Conservation (phyloP, 1,284 basidiomycete species). For the Ustilago trichophora region DNA sequence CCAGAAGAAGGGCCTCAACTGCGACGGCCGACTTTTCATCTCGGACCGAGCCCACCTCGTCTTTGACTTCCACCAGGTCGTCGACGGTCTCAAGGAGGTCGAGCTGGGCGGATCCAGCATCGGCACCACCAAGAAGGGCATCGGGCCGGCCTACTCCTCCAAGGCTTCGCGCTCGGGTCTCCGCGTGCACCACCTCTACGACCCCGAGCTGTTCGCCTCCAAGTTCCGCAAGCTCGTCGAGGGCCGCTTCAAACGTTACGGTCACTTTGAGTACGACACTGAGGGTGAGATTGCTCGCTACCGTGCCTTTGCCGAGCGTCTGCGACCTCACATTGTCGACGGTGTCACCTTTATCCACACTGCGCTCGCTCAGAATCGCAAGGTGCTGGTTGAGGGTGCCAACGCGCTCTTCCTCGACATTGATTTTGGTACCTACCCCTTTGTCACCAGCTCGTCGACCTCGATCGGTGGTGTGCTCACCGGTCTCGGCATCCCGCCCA, state of each 20-base stretch:
- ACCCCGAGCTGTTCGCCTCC: constrained; percentile 81
- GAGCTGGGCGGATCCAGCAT: constrained; percentile 91
- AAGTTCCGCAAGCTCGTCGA: constrained; percentile 97
- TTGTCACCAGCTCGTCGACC: constrained; percentile 92
- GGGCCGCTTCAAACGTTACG: constrained; percentile 96
- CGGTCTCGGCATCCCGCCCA: constrained; percentile 92
- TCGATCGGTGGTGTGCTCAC: constrained; percentile 94
- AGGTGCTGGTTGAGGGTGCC: constrained; percentile 91
- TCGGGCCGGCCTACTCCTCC: constrained; percentile 96
- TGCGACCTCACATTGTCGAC: constrained; percentile 88
- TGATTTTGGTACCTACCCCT: constrained; percentile 97
- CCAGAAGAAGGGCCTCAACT: constrained; percentile 80
- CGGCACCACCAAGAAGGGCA: constrained; percentile 96
- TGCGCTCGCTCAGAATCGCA: constrained; percentile 77
- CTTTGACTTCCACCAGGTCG: constrained; percentile 99
- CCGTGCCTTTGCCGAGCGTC: constrained; percentile 83
- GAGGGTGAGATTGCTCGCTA: constrained; percentile 94
- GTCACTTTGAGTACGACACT: constrained; percentile 97
- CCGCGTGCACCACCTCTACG: constrained; percentile 94
- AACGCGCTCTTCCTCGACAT: constrained; percentile 98
- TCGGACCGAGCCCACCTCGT: constrained; percentile 97
- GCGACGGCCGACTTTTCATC: constrained; percentile 84
- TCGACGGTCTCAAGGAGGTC: constrained; percentile 96
- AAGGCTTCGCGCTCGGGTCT: constrained; percentile 96
- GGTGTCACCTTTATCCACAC: constrained; percentile 85